Evolutionary conservation across 345 rosid genomes (phyloP).

Genomic region (Brassica rapa): DNA sequence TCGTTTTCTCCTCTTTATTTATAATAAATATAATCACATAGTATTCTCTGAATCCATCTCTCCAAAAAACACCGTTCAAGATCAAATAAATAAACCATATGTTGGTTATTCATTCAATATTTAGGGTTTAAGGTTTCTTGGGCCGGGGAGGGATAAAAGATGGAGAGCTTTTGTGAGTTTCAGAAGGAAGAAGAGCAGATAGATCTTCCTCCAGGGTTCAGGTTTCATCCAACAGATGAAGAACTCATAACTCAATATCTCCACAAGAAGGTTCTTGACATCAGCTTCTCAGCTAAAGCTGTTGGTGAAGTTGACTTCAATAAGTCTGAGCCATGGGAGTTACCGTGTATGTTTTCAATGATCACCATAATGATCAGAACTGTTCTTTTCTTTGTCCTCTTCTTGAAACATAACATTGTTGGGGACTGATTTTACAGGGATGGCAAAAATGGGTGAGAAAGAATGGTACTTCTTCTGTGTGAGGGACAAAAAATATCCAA

Average conservation of each 20-base stretch:
- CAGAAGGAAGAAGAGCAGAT: conserved; percentile 56
- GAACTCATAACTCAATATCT: conserved; percentile 88
- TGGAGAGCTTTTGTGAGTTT: conserved; percentile 39
- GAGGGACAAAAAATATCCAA: conserved; percentile 90
- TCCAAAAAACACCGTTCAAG: background rate
- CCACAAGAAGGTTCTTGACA: conserved; percentile 66
- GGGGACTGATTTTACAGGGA: conserved; percentile 50
- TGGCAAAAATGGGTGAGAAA: conserved; percentile 97
- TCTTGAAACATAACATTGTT: background rate
- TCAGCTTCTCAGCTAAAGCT: conserved; percentile 66
- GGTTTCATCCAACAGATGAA: conserved; percentile 96
- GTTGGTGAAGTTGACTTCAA: conserved; percentile 93
- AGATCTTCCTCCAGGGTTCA: conserved; percentile 91
- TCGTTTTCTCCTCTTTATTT: conserved; percentile 14
- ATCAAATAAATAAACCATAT: conserved; percentile 12
- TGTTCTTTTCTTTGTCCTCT: background rate
- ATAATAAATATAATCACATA: conserved; percentile 12
- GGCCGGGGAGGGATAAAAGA: background rate
- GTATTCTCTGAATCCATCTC: conserved; percentile 9
- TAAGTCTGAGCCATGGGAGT: conserved; percentile 97
- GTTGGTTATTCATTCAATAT: background rate
- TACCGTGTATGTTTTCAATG: conserved; percentile 56
- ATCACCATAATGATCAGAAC: background rate
- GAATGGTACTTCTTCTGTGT: conserved; percentile 95
- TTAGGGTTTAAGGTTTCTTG: conserved; percentile 38